phyloP scores from a whole-genome alignment of 1,284 basidiomycete genomes.

The Sanguinoderma infundibulare region DNA sequence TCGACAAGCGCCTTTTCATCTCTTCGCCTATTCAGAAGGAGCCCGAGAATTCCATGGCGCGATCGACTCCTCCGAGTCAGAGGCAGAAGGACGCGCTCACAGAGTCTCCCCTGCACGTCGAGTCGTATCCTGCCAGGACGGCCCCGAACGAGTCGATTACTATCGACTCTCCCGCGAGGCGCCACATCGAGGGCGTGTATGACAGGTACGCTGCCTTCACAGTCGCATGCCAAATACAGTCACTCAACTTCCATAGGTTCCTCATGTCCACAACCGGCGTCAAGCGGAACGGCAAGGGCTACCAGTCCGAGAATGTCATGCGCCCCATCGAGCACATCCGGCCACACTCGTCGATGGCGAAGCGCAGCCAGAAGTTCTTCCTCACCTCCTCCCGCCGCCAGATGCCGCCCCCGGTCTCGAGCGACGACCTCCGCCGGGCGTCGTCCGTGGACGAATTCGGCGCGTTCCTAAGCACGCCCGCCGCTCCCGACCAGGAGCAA shows the following conservation, averaged over 20 bases:
- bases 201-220: slow-evolving; percentile 47
- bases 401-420: slow-evolving; percentile 72
- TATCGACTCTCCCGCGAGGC: slow-evolving; percentile 56
- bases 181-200: slow-evolving; percentile 69
- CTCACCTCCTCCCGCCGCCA: slow-evolving; percentile 47
- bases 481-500: slow-evolving; percentile 42
- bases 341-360: slow-evolving; percentile 30
- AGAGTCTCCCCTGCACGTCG: slow-evolving; percentile 61
- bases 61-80: slow-evolving; percentile 8
- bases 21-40: slow-evolving; percentile 34
- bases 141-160: slow-evolving; percentile 36
- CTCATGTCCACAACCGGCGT: slow-evolving; percentile 78
- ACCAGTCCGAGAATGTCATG: slow-evolving; percentile 62
- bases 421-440: slow-evolving; percentile 49
- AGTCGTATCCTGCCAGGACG: slow-evolving; percentile 59
- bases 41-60: slow-evolving; percentile 9
- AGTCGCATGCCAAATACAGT: background rate
- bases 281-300: slow-evolving; percentile 74
- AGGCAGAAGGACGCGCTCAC: slow-evolving; percentile 49
- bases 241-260: slow-evolving; percentile 41
- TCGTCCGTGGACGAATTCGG: slow-evolving; percentile 39
- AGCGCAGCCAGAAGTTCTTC: slow-evolving; percentile 56
- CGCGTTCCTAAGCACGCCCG: slow-evolving; percentile 21
- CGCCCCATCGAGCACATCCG: slow-evolving; percentile 39
- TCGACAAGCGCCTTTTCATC: slow-evolving; percentile 71